Percentiles rank a stretch among this genome's conserved stretches.
phyloP scores from a whole-genome alignment of 176 grass and related monocot genomes.

The barley (Hordeum vulgare) region DNA sequence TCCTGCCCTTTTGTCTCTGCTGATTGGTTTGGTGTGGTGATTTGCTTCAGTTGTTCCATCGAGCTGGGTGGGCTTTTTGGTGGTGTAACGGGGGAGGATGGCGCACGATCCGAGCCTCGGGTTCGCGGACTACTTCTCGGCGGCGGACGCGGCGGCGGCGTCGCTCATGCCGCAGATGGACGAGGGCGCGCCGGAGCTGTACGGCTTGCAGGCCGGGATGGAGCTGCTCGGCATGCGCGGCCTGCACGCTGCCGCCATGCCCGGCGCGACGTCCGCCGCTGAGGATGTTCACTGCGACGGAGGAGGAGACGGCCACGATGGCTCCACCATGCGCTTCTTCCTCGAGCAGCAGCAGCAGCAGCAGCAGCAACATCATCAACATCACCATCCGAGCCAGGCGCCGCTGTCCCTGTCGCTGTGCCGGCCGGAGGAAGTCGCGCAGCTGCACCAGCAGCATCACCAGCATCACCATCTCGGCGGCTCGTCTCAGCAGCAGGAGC shows the following conservation, averaged over 20 bases:
- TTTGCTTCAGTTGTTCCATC: not conserved
- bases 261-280: not conserved
- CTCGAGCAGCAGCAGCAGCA: conserved; percentile 31
- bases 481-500: conserved; percentile 35
- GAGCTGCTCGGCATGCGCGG: conserved; percentile 58
- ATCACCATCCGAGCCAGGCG: conserved; percentile 15
- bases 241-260: conserved; percentile 16
- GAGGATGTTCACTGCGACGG: not conserved
- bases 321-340: conserved; percentile 34
- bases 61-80: not conserved
- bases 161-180: conserved; percentile 46
- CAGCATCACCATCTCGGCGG: conserved; percentile 35
- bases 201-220: conserved; percentile 53
- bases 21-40: not conserved
- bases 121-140: conserved; percentile 54
- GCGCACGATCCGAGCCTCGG: conserved; percentile 54
- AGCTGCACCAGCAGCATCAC: conserved; percentile 14
- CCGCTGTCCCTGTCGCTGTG: conserved; percentile 39
- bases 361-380: conserved; percentile 1
- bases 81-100: conserved; percentile 19
- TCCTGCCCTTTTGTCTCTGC: not conserved
- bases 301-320: not conserved
- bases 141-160: conserved; percentile 15
- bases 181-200: conserved; percentile 48
- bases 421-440: conserved; percentile 25